Evolutionary conservation across 129 eudicot genomes (phyloP), one percentile per base, ranked within the genome.

Genomic region (Calendula officinalis): DNA sequence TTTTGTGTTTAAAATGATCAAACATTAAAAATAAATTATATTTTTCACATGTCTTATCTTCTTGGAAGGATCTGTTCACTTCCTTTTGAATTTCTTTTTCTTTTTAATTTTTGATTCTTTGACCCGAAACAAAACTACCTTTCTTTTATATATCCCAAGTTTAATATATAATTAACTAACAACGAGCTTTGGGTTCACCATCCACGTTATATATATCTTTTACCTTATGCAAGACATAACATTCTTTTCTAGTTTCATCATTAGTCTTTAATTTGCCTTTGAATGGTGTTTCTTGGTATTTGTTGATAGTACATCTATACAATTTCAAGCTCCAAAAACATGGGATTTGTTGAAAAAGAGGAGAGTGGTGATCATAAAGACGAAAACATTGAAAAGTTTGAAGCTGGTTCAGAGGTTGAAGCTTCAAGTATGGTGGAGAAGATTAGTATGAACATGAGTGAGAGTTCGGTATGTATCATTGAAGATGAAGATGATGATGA

Each of bases 401-500:
- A 52, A 8, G 72, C 11, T 7, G 69, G 55, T 5, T 46, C 62
- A 16, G 86, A 80, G 57, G 49, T 47, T 62, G 89, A 78, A 65
- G 79, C 80, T 63, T 80, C 39, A 7, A 17, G 54, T 42, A 76
- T 17, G 47, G 69, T 59, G 66, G 84, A 64, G 7, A 69, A 66
- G 64, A 78, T 81, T 38, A 66, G 12, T 27, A 78, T 82, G 78
- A 63, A 78, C 52, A 80, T 73, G 81, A 84, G 90, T 42, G 88
- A 76, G 66, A 56, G 72, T 72, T 78, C 88, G 44, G 4, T 80
- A 15, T 79, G 73, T 66, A 70, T 77, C 4, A 75, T 77, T 6
- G 98, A 91, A 45, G 94, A 91, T 59, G 96, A 89, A 8, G 96
- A 87, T n/a, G 98, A 84, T 5, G 90, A 85, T 10, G 96, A 85